These are phyloP conservation scores for Ceratobasidium sp. DNA, from an alignment of 1,284 basidiomycete species.

Conservation along the genomic window DNA sequence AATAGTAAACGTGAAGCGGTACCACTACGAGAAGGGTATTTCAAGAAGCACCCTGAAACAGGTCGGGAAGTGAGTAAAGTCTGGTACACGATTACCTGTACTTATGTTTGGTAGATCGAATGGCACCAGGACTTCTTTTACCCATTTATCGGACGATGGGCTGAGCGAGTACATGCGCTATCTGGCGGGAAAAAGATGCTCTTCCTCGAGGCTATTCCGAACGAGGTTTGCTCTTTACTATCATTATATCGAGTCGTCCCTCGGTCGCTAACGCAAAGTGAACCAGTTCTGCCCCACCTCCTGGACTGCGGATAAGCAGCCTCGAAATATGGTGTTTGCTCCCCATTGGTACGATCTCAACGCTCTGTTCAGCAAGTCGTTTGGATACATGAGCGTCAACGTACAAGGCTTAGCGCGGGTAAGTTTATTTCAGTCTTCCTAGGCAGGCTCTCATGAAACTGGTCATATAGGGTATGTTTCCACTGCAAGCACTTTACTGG, in stretches of 20 bases:
- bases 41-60: slow-evolving; percentile 69
- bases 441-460: neutral
- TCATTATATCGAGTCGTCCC: neutral
- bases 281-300: slow-evolving; percentile 80
- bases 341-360: slow-evolving; percentile 97
- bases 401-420: slow-evolving; percentile 88
- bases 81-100: neutral
- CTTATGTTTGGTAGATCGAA: slow-evolving; percentile 59
- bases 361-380: slow-evolving; percentile 79
- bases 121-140: slow-evolving; percentile 89
- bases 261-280: neutral
- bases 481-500: slow-evolving; percentile 81
- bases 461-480: slow-evolving; percentile 76
- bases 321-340: slow-evolving; percentile 81
- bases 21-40: slow-evolving; percentile 86
- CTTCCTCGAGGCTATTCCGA: slow-evolving; percentile 86
- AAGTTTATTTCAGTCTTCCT: slow-evolving; percentile 43
- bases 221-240: slow-evolving; percentile 67
- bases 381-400: slow-evolving; percentile 84
- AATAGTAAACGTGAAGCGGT: slow-evolving; percentile 70
- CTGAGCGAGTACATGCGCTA: slow-evolving; percentile 62
- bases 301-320: slow-evolving; percentile 70
- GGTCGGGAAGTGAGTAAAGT: slow-evolving; percentile 61
- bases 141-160: slow-evolving; percentile 80
- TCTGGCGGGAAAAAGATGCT: slow-evolving; percentile 67